A percentile compares a stretch with the other conserved stretches of the same genome.
Evolutionary conservation across 192 early-diverging fungal species (phyloP).

Genomic region (Coemansia sp.): DNA sequence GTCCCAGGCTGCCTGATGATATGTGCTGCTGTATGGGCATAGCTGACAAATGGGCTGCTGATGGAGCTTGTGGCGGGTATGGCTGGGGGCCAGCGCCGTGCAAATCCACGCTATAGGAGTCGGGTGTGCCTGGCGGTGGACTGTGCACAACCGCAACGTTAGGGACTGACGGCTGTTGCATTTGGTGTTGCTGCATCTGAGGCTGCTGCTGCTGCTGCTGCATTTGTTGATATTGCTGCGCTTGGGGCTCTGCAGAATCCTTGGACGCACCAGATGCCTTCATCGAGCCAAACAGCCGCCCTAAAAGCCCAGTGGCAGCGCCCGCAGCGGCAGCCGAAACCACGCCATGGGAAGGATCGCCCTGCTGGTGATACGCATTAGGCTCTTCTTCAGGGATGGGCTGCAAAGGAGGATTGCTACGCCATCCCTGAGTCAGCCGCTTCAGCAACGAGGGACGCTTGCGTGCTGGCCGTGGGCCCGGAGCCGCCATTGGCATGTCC

Average conservation of each 20-base stretch:
- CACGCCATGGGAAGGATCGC: not conserved
- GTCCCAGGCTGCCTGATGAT: constrained; percentile 15
- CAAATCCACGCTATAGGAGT: constrained; percentile 13
- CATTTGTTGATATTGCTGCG: not conserved
- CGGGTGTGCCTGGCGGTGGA: not conserved
- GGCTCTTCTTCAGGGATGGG: constrained; percentile 26
- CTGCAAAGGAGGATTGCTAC: constrained; percentile 25
- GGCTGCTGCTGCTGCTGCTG: constrained; percentile 12
- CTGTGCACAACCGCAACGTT: constrained; percentile 19
- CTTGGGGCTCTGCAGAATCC: not conserved
- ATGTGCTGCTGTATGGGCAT: constrained; percentile 10
- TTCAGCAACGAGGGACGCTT: constrained; percentile 45
- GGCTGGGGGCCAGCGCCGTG: constrained; percentile 29
- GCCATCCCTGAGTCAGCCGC: constrained; percentile 48
- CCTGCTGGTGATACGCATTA: constrained; percentile 1
- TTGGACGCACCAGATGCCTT: not conserved
- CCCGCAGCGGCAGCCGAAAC: not conserved
- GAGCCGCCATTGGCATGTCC: not conserved
- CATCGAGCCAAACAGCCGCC: constrained; percentile 20
- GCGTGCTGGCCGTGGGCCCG: constrained; percentile 5
- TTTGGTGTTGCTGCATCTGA: constrained; percentile 15
- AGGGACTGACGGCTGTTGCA: constrained; percentile 7
- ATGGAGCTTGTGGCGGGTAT: constrained; percentile 6
- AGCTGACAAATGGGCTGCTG: constrained; percentile 2
- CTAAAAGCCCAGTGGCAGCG: constrained; percentile 15